phyloP scores from a whole-genome alignment of 2,329 filamentous ascomycete species.

The Aspergillus chevalieri region DNA sequence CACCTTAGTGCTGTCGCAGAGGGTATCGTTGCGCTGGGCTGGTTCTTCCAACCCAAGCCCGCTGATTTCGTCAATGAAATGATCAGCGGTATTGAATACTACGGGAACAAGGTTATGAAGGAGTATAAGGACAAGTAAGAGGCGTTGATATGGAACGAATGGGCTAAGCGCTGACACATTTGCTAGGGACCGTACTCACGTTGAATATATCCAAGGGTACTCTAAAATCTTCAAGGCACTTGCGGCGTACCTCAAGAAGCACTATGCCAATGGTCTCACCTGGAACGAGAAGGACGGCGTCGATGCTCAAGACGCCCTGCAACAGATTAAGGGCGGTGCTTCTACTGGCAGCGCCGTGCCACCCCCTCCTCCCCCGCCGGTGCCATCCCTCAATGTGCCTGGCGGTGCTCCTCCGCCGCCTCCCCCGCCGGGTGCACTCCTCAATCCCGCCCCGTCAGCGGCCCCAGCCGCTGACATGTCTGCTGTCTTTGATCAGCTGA shows the following conservation, averaged over 20 bases:
- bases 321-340: slow-evolving; percentile 47
- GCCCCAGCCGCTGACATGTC: slow-evolving; percentile 59
- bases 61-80: slow-evolving; percentile 79
- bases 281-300: slow-evolving; percentile 78
- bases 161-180: slow-evolving; percentile 13
- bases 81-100: slow-evolving; percentile 80
- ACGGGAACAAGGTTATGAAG: slow-evolving; percentile 88
- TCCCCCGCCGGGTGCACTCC: slow-evolving; percentile 53
- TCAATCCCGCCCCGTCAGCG: slow-evolving; percentile 48
- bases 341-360: slow-evolving; percentile 34
- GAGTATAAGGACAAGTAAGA: slow-evolving; percentile 75
- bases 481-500: slow-evolving; percentile 87
- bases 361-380: slow-evolving; percentile 47
- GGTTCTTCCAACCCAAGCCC: slow-evolving; percentile 81
- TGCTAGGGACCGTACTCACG: slow-evolving; percentile 66
- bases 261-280: slow-evolving; percentile 69
- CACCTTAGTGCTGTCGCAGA: slow-evolving; percentile 84
- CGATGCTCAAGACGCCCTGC: slow-evolving; percentile 64
- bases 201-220: slow-evolving; percentile 88
- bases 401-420: slow-evolving; percentile 59
- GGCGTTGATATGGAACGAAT: background rate
- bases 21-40: slow-evolving; percentile 81
- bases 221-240: slow-evolving; percentile 85
- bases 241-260: slow-evolving; percentile 73
- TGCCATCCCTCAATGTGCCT: slow-evolving; percentile 42